phyloP scores from a whole-genome alignment of 1,139 yeast species.

The Nadsonia commutata region DNA sequence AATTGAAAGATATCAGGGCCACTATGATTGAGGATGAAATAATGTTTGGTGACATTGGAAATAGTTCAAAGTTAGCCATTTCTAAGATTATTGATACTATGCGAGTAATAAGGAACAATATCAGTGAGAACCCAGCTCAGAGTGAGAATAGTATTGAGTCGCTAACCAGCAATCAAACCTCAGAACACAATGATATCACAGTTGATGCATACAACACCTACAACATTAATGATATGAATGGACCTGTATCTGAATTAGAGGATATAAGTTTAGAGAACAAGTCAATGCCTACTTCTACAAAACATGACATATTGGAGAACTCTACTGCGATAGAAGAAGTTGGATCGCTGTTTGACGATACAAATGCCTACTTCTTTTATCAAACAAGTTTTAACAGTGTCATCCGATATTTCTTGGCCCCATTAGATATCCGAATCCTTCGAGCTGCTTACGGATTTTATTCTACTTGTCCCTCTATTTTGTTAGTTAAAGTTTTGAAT shows the following conservation, averaged over 20 bases:
- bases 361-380: slow-evolving; percentile 41
- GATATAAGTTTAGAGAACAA: neutral
- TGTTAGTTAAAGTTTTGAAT: slow-evolving; percentile 53
- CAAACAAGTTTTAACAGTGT: slow-evolving; percentile 62
- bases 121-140: slow-evolving; percentile 1
- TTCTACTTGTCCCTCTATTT: slow-evolving; percentile 47
- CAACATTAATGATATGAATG: neutral
- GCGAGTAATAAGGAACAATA: neutral
- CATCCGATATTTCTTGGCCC: slow-evolving; percentile 53
- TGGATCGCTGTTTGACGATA: slow-evolving; percentile 17
- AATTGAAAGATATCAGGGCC: slow-evolving; percentile 3
- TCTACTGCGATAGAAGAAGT: slow-evolving; percentile 1
- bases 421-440: slow-evolving; percentile 65
- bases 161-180: neutral
- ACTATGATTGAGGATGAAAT: slow-evolving; percentile 38
- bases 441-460: slow-evolving; percentile 49
- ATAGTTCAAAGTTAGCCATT: slow-evolving; percentile 43
- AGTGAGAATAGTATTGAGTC: slow-evolving; percentile 1
- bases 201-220: slow-evolving; percentile 1
- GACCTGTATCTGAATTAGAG: neutral
- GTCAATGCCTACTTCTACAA: neutral
- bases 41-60: slow-evolving; percentile 45
- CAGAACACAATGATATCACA: slow-evolving; percentile 1
- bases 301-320: neutral
- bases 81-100: slow-evolving; percentile 29